Evolutionary conservation across 805 yeast genomes (phyloP).

Genomic region (Diddensiella transvaalensis): DNA sequence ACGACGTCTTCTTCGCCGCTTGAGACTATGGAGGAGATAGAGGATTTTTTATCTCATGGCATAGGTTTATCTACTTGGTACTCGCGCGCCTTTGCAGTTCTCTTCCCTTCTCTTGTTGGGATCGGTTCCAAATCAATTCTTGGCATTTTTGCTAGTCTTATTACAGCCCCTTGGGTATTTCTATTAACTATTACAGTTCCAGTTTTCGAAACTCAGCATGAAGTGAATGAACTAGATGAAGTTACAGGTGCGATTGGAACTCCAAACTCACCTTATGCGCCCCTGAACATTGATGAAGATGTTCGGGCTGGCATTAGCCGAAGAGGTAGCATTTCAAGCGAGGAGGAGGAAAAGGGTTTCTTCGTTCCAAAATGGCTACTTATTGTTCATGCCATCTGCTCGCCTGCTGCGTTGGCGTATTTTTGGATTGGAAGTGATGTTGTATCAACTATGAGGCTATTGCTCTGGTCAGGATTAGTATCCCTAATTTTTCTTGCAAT

Average conservation of each 20-base stretch:
- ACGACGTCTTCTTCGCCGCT: not conserved
- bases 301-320: not conserved
- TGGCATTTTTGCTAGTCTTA: conserved; percentile 25
- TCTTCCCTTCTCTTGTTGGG: conserved; percentile 32
- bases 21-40: not conserved
- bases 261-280: conserved; percentile 1
- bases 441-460: not conserved
- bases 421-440: conserved; percentile 5
- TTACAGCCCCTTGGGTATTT: conserved; percentile 33
- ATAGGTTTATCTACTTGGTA: not conserved
- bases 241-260: not conserved
- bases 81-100: conserved; percentile 9
- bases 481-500: conserved; percentile 1
- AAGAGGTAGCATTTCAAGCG: not conserved
- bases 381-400: conserved; percentile 33
- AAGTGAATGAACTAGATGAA: not conserved
- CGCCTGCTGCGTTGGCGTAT: conserved; percentile 30
- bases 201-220: conserved; percentile 25
- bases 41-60: not conserved
- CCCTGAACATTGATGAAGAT: not conserved
- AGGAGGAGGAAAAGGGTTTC: not conserved
- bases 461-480: not conserved
- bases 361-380: conserved; percentile 19
- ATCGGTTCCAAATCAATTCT: conserved; percentile 25
- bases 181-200: conserved; percentile 34